Evolutionary conservation across 2,329 filamentous ascomycete species (phyloP), one percentile per base, ranked within the genome.

Genomic region (Diaporthe caulivora): DNA sequence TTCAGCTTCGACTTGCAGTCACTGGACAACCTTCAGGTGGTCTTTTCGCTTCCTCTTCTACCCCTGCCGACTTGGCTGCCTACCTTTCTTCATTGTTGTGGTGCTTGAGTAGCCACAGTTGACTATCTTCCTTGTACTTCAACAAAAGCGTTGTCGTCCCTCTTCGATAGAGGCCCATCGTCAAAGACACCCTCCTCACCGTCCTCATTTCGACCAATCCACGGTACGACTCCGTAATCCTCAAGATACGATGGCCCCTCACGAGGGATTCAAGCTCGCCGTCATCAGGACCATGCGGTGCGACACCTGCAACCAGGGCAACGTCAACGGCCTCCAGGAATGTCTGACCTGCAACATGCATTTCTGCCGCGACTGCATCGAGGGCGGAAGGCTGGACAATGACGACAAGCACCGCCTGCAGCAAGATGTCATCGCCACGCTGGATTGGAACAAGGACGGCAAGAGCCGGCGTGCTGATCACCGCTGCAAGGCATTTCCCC

Each of bases 271-370:
- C 31, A 40, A 53, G 54, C 42, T 62, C 11, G 68, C 49, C 15
- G 3, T 13, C 9, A 60, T 47, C 13, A 42, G 34, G 17, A 71
- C 68, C 21, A 71, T 62, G 55, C 68, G 68, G 7, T 71, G 68
- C 31, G 68, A 71, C 47, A 53, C n/a, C n/a, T 71, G 68, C 24
- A 71, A 62, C 9, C 8, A 21, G 9, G 11, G 68, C 11, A 71
- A 71, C 18, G 40, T 51, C 5, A 8, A 42, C 17, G n/a, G 55
- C 13, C 31, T 71, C 8, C 55, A 53, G 34, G 44, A 62, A 17
- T 71, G 68, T 18, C 5, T 11, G 1, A 24, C 42, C 21, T 71
- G 68, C 55, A 47, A 31, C 1, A 26, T 71, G 26, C 68, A 62
- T 1, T 42, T 71, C 31, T 71, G 68, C 55, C 54, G 40, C 11